Conservation (phyloP, 371 early-diverging fungal species). For the Actinomortierella wolfii region DNA sequence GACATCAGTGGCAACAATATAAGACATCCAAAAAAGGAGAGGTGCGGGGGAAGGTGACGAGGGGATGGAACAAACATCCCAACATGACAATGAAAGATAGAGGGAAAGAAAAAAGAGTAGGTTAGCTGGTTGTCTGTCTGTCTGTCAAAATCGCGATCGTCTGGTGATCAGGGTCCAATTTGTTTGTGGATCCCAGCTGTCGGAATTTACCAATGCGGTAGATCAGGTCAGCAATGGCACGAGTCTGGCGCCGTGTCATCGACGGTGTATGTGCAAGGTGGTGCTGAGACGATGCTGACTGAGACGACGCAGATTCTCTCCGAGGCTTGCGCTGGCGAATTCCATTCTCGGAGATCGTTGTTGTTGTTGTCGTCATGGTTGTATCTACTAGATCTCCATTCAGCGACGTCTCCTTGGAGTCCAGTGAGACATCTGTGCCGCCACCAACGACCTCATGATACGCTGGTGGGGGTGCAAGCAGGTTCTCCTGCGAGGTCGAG, state of each 20-base stretch:
- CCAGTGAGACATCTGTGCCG: no score
- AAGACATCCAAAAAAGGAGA: no score
- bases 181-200: no score
- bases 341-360: slow-evolving; percentile 16
- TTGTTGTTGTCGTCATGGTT: neutral
- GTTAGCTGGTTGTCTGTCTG: no score
- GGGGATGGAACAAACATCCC: no score
- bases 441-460: no score
- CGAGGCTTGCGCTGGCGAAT: slow-evolving; percentile 5
- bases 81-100: neutral
- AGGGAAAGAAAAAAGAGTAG: neutral
- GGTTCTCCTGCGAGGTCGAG: no score
- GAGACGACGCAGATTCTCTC: neutral
- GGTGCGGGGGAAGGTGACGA: neutral
- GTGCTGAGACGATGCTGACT: neutral
- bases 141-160: no score
- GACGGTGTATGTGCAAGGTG: neutral
- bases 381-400: slow-evolving; percentile 5
- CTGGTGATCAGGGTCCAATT: no score
- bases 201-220: slow-evolving; percentile 43
- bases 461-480: no score
- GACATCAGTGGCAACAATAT: neutral
- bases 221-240: slow-evolving; percentile 33
- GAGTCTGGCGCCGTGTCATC: slow-evolving; percentile 11
- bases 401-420: no score